phyloP scores from a whole-genome alignment of 352 stramenopile species.

The Blastocystis sp. region DNA sequence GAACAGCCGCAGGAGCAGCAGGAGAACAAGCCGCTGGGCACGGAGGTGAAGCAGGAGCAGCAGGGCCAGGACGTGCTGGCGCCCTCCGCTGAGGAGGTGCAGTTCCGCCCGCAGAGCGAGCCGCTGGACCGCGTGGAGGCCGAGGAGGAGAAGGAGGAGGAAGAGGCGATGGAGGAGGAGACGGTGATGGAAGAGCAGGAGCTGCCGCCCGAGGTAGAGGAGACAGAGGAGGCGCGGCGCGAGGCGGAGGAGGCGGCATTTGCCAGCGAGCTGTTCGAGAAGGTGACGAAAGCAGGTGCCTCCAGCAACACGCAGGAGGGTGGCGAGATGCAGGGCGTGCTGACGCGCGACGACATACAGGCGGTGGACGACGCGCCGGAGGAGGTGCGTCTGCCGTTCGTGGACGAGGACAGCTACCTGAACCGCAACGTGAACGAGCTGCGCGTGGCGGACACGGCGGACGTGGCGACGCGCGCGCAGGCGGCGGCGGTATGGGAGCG shows the following conservation, averaged over 20 bases:
- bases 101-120: constrained; percentile 67
- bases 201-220: constrained; percentile 33
- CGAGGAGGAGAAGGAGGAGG: constrained; percentile 69
- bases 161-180: constrained; percentile 69
- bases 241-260: constrained; percentile 31
- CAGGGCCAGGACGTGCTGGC: constrained; percentile 45
- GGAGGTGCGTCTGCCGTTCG: constrained; percentile 30
- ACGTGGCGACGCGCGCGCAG: neutral
- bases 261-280: constrained; percentile 33
- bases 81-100: constrained; percentile 25
- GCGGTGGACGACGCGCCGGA: neutral
- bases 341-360: constrained; percentile 15
- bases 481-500: constrained; percentile 23
- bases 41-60: constrained; percentile 77
- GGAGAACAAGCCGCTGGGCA: constrained; percentile 78
- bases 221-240: neutral
- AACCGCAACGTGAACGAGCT: constrained; percentile 46
- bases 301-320: neutral
- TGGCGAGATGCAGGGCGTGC: constrained; percentile 1
- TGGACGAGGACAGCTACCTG: constrained; percentile 66
- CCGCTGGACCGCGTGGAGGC: constrained; percentile 60
- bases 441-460: neutral
- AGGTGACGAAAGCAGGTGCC: constrained; percentile 28
- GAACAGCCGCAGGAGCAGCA: constrained; percentile 77
- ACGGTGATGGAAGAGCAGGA: constrained; percentile 65